Evolutionary conservation across 352 stramenopile species (phyloP).

Genomic region (Phytophthora fragariaefolia): DNA sequence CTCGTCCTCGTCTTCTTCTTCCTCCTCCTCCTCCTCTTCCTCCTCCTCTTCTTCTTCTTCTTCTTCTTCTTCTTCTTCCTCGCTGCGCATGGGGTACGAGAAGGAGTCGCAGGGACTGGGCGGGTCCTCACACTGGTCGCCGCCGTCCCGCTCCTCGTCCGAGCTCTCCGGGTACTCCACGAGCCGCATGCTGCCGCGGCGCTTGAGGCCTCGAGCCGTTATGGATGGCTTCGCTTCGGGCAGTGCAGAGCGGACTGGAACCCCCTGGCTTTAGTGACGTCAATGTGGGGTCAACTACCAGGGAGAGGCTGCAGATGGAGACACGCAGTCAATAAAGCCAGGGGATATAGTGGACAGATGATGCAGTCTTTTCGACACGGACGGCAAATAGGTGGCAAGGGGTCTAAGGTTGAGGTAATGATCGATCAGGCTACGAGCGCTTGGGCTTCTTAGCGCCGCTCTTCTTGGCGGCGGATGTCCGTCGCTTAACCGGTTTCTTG

Average conservation of each 20-base stretch:
- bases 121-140: slow-evolving; percentile 37
- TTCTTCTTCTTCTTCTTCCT: slow-evolving; percentile 8
- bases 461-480: slow-evolving; percentile 34
- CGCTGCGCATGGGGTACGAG: slow-evolving; percentile 33
- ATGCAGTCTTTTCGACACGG: slow-evolving; percentile 17
- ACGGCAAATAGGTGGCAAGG: too few relatives aligned
- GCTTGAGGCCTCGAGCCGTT: slow-evolving; percentile 27
- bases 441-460: slow-evolving; percentile 44
- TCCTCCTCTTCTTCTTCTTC: background rate
- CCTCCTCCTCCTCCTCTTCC: background rate
- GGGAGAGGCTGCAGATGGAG: slow-evolving; percentile 2
- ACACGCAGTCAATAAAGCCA: slow-evolving; percentile 6
- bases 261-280: slow-evolving; percentile 22
- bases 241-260: slow-evolving; percentile 2
- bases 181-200: slow-evolving; percentile 32
- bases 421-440: slow-evolving; percentile 46
- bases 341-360: background rate
- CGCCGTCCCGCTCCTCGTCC: slow-evolving; percentile 38
- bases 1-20: slow-evolving; percentile 31
- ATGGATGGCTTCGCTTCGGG: slow-evolving; percentile 14
- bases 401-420: too few relatives aligned
- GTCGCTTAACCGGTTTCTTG: slow-evolving; percentile 44
- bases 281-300: background rate
- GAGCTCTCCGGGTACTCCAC: slow-evolving; percentile 67
- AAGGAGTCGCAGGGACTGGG: slow-evolving; percentile 39